phyloP scores from a whole-genome alignment of 768 basidiomycete genomes.

The Mycena crocata region DNA sequence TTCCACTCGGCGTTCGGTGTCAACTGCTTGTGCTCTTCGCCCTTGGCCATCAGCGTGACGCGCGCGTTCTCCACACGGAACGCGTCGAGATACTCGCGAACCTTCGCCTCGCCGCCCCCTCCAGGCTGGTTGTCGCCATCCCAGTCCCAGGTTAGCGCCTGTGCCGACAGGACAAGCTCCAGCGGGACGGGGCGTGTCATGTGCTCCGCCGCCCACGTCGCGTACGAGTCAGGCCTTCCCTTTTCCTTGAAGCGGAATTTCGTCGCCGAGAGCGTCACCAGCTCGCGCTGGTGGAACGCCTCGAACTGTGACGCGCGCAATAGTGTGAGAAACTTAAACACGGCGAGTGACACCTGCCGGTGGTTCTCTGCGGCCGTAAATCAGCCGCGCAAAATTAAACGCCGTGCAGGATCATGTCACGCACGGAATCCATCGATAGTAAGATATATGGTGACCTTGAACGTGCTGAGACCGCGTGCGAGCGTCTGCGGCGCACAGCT shows the following conservation, averaged over 20 bases:
- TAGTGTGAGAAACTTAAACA: slow-evolving; percentile 84
- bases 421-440: slow-evolving; percentile 89
- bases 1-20: slow-evolving; percentile 64
- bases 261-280: slow-evolving; percentile 74
- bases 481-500: slow-evolving; percentile 76
- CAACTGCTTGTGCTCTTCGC: slow-evolving; percentile 66
- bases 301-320: slow-evolving; percentile 71
- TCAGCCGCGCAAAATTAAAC: slow-evolving; percentile 16
- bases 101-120: slow-evolving; percentile 56
- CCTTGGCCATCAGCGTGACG: slow-evolving; percentile 84
- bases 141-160: slow-evolving; percentile 81
- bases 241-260: slow-evolving; percentile 92
- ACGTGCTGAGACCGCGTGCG: slow-evolving; percentile 88
- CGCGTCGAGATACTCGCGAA: slow-evolving; percentile 69
- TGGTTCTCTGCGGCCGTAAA: slow-evolving; percentile 69
- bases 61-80: slow-evolving; percentile 71
- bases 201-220: slow-evolving; percentile 76
- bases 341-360: slow-evolving; percentile 71
- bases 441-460: slow-evolving; percentile 84
- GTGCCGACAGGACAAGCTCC: slow-evolving; percentile 78
- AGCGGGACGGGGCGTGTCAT: slow-evolving; percentile 87
- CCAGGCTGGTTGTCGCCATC: slow-evolving; percentile 58
- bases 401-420: slow-evolving; percentile 45
- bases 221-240: slow-evolving; percentile 82
- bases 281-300: slow-evolving; percentile 80